Evolutionary conservation across 1,284 basidiomycete species (phyloP), one percentile per base, ranked within the genome.

Genomic region (Ceratobasidium sp.): DNA sequence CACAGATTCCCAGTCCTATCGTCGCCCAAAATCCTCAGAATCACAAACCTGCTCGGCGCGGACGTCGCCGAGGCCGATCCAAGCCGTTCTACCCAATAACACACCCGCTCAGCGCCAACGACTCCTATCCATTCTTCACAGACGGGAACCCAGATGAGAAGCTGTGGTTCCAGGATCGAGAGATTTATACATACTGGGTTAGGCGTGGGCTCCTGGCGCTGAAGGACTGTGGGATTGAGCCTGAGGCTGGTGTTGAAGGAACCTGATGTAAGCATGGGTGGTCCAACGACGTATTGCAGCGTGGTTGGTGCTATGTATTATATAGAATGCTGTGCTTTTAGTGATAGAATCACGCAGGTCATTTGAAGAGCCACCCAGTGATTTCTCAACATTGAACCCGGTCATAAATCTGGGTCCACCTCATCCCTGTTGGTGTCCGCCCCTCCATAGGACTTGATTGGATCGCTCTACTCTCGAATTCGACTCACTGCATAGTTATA

Each of bases 131-230:
- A 15, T 68, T 68, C 66, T 68, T 68, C 13, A 55, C 61, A 51
- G 72, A 63, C 49, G 60, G 60, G 15, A 64, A 75, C 23, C 60
- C 72, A 1, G 60, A 64, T 26, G 33, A 60, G 60, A 75, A 75
- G 33, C 49, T 75, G 15, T 75, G 72, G 72, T 75, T 75, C 51
- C 60, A 75, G 61, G 72, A 75, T 42, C 60, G 72, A 15, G 72
- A 75, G 15, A 39, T 23, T n/a, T 75, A 75, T 51, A 53, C 72
- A 40, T 75, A 75, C 26, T 75, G 72, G 72, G 72, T 75, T 18
- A 39, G 72, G 49, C 60, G 72, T 7, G 72, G 72, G 18, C 28
- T 75, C 23, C 26, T 75, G 23, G 72, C 72, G 26, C 33, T 75
- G 40, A 23, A 42, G 20, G 72, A 75, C 26, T 75, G 72, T 44